These are phyloP conservation scores for Fusarium aywerte DNA, from an alignment of 2,329 filamentous ascomycete genomes.

Conservation along the genomic window DNA sequence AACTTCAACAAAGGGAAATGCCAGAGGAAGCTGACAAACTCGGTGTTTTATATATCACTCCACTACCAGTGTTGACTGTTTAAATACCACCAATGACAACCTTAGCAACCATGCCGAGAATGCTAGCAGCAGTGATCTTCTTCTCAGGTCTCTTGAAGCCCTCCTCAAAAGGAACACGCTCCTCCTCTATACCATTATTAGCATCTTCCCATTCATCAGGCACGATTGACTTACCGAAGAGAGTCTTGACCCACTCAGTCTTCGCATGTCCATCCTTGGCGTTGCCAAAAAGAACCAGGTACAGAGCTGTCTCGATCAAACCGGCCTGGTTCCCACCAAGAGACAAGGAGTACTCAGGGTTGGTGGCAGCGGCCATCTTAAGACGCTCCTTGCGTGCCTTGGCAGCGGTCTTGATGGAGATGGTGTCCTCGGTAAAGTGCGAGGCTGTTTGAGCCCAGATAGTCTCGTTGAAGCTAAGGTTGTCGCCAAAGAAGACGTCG, in stretches of 20 bases:
- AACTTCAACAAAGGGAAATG: not conserved
- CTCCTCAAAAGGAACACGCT: conserved; percentile 34
- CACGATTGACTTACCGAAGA: conserved; percentile 30
- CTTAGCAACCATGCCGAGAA: conserved; percentile 35
- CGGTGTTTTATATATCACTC: not conserved
- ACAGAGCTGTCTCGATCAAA: conserved; percentile 40
- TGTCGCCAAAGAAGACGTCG: conserved; percentile 40
- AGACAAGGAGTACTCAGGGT: conserved; percentile 29
- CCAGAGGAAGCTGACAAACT: conserved; percentile 23
- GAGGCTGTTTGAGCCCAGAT: conserved; percentile 33
- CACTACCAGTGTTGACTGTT: not conserved
- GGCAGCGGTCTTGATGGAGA: conserved; percentile 38
- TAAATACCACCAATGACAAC: conserved; percentile 19
- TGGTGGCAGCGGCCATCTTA: conserved; percentile 24
- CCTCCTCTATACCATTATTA: conserved; percentile 29
- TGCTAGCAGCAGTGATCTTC: conserved; percentile 25
- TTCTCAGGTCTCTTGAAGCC: conserved; percentile 35
- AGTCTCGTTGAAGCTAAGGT: conserved; percentile 40
- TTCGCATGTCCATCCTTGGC: conserved; percentile 31
- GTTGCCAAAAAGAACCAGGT: conserved; percentile 36
- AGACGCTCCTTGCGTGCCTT: conserved; percentile 37
- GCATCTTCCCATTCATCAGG: fast-evolving
- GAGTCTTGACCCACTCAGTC: conserved; percentile 38
- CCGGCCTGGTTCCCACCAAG: conserved; percentile 21
- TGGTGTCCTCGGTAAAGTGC: conserved; percentile 37